These are phyloP conservation scores for Eucalyptus regnans DNA, from an alignment of 345 rosid species.

Conservation along the genomic window DNA sequence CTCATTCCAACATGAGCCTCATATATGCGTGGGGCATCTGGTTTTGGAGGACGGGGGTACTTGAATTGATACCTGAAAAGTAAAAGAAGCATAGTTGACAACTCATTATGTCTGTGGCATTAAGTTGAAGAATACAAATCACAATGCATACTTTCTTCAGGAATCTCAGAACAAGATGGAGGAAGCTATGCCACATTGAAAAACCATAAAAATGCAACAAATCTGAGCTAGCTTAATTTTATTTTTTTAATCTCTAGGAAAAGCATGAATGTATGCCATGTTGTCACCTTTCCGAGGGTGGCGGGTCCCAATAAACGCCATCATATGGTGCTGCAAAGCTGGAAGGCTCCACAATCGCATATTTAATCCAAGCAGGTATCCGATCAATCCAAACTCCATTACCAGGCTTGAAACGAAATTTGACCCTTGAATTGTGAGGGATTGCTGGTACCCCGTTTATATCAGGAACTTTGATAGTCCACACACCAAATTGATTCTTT, in stretches of 20 bases:
- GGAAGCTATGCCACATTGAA: not conserved
- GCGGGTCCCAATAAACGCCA: constrained; percentile 73
- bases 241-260: not conserved
- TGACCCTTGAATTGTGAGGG: constrained; percentile 68
- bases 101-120: not conserved
- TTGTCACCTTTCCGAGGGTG: constrained; percentile 50
- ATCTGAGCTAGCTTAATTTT: not conserved
- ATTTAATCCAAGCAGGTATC: constrained; percentile 74
- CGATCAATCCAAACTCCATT: constrained; percentile 55
- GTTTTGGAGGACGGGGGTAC: constrained; percentile 55
- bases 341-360: constrained; percentile 53
- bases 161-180: not conserved
- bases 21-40: constrained; percentile 55
- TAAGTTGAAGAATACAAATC: not conserved
- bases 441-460: constrained; percentile 43
- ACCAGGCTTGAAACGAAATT: constrained; percentile 55
- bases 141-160: not conserved
- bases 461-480: constrained; percentile 60
- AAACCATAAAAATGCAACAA: not conserved
- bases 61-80: constrained; percentile 45
- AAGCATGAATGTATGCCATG: not conserved
- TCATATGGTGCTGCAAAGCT: constrained; percentile 68
- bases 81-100: not conserved
- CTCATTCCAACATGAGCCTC: constrained; percentile 93
- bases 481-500: constrained; percentile 63